These are phyloP conservation scores for Stephania cephalantha DNA, from an alignment of 164 flowering plant species.

Conservation along the genomic window DNA sequence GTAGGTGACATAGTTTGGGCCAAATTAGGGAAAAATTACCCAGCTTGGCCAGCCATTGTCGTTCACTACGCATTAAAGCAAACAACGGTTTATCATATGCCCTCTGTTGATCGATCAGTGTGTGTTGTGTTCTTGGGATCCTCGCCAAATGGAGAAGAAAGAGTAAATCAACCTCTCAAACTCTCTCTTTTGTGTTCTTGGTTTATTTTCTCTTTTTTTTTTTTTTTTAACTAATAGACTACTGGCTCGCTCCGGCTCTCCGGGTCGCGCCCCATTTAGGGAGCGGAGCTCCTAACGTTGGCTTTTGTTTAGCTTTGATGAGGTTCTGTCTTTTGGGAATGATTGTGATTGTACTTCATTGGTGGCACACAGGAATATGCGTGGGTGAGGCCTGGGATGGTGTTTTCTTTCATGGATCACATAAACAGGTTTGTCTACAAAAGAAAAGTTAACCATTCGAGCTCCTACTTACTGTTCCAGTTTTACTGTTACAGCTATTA, in stretches of 20 bases:
- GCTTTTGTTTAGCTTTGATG: neutral
- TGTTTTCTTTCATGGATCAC: constrained; percentile 72
- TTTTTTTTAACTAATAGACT: no score
- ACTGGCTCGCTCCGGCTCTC: no score
- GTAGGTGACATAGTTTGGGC: constrained; percentile 96
- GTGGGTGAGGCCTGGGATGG: constrained; percentile 76
- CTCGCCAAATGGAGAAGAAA: constrained; percentile 59
- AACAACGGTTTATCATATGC: constrained; percentile 58
- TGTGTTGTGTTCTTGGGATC: constrained; percentile 96
- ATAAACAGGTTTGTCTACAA: constrained; percentile 59
- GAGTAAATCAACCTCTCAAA: neutral
- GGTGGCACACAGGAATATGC: constrained; percentile 75
- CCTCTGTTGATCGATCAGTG: constrained; percentile 61
- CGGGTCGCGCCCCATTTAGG: no score
- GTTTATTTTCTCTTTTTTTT: no score
- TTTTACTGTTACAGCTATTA: neutral
- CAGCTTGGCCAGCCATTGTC: constrained; percentile 94
- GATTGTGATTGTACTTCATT: neutral
- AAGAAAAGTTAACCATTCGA: neutral
- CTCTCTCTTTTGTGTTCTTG: constrained; percentile 4
- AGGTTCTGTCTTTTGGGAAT: neutral
- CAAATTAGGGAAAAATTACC: constrained; percentile 61
- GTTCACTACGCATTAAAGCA: constrained; percentile 81
- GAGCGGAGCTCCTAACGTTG: no score
- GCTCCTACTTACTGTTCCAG: no score